Evolutionary conservation across 2,329 filamentous ascomycete genomes (phyloP).

Genomic region (Cladosporium oxysporum): DNA sequence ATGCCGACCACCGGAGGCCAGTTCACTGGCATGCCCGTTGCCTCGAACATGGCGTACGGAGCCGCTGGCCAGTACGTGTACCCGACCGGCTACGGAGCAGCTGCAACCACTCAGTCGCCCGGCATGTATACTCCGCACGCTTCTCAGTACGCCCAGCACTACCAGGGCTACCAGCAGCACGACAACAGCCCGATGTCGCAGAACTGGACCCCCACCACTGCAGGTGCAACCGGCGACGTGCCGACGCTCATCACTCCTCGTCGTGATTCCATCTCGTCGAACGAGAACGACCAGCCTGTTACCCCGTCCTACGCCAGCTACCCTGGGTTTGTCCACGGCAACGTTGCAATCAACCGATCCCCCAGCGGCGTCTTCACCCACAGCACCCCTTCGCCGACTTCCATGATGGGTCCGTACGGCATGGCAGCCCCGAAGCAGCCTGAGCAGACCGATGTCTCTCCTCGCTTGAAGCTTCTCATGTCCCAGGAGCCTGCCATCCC

Average conservation of each 20-base stretch:
- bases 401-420: constrained; percentile 48
- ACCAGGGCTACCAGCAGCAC: constrained; percentile 47
- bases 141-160: constrained; percentile 47
- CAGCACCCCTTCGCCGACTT: constrained; percentile 53
- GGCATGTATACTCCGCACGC: constrained; percentile 49
- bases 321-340: constrained; percentile 39
- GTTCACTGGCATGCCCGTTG: constrained; percentile 33
- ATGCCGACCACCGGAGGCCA: constrained; percentile 30
- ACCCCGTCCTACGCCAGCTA: constrained; percentile 51
- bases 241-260: constrained; percentile 54
- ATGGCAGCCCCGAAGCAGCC: constrained; percentile 41
- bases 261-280: constrained; percentile 54
- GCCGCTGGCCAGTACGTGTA: constrained; percentile 36
- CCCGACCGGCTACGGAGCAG: constrained; percentile 32
- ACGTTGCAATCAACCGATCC: constrained; percentile 52
- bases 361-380: constrained; percentile 51
- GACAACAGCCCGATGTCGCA: constrained; percentile 50
- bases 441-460: constrained; percentile 45
- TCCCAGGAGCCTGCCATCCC: constrained; percentile 80
- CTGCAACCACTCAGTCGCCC: constrained; percentile 36
- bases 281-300: constrained; percentile 54
- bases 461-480: constrained; percentile 48
- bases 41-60: constrained; percentile 37
- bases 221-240: constrained; percentile 49
- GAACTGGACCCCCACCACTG: constrained; percentile 46